Evolutionary conservation across 352 stramenopile species (phyloP).

Genomic region (Globisporangium okanoganense): DNA sequence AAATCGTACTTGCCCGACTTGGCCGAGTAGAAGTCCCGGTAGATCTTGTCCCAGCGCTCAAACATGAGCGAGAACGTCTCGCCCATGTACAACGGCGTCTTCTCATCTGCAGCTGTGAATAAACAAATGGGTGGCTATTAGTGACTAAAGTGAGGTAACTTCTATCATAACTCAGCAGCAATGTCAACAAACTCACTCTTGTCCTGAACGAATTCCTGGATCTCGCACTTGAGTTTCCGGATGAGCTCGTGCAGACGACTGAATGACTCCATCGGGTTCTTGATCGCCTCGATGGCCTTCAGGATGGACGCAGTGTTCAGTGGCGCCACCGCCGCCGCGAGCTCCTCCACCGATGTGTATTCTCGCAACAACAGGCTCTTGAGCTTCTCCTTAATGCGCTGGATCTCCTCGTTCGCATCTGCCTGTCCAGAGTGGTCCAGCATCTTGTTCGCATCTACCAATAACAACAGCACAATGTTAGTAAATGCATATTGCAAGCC

Average conservation of each 20-base stretch:
- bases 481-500: not conserved
- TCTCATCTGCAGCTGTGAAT: conserved; percentile 77
- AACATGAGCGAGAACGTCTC: conserved; percentile 94
- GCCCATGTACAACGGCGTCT: conserved; percentile 91
- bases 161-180: not conserved
- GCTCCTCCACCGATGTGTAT: conserved; percentile 61
- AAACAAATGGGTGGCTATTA: conserved; percentile 20
- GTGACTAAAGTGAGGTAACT: not conserved
- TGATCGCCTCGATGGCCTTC: conserved; percentile 69
- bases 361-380: conserved; percentile 89
- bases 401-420: conserved; percentile 93
- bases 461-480: not conserved
- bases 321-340: conserved; percentile 60
- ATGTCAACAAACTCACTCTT: conserved; percentile 40
- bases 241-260: conserved; percentile 72
- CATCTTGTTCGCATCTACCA: conserved; percentile 92
- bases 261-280: conserved; percentile 79
- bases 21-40: conserved; percentile 93
- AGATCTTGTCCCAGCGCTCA: conserved; percentile 93
- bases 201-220: conserved; percentile 61
- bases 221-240: conserved; percentile 69
- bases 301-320: conserved; percentile 77
- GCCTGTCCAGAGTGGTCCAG: conserved; percentile 98
- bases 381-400: conserved; percentile 81
- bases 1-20: conserved; percentile 92